These are phyloP conservation scores for Corymbia calophylla DNA, from an alignment of 441 rosid genomes.

Conservation along the genomic window DNA sequence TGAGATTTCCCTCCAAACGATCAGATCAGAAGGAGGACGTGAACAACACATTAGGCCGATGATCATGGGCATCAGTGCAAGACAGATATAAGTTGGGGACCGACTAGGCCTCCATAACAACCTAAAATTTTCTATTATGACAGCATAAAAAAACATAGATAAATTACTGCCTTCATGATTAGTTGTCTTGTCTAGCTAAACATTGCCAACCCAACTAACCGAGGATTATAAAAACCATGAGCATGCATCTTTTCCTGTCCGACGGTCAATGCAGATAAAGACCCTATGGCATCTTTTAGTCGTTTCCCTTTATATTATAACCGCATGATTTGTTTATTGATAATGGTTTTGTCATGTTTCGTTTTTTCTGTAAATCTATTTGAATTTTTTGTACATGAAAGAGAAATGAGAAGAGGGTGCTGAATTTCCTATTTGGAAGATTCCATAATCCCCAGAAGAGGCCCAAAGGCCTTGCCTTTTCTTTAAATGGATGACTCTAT, in stretches of 20 bases:
- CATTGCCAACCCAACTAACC: background rate
- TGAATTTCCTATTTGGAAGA: background rate
- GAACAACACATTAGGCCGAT: background rate
- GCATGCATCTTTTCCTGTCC: background rate
- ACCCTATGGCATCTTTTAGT: background rate
- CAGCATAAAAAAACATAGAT: background rate
- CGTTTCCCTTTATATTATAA: background rate
- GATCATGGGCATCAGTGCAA: background rate
- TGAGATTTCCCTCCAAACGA: background rate
- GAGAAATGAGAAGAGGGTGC: background rate
- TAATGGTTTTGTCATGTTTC: background rate
- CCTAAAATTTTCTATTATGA: background rate
- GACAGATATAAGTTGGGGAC: background rate
- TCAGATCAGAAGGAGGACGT: background rate
- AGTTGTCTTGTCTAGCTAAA: background rate
- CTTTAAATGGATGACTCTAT: background rate
- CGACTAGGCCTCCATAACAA: background rate
- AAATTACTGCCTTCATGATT: background rate
- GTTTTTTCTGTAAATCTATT: background rate
- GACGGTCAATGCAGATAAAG: background rate
- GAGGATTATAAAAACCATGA: background rate
- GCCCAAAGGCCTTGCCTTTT: background rate
- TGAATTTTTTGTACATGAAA: background rate
- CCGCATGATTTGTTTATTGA: background rate
- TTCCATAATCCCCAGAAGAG: background rate